A percentile compares a stretch with the other conserved stretches of the same genome.
Evolutionary conservation across 2,329 filamentous ascomycete species (phyloP).

Genomic region (Exophiala oligosperma): DNA sequence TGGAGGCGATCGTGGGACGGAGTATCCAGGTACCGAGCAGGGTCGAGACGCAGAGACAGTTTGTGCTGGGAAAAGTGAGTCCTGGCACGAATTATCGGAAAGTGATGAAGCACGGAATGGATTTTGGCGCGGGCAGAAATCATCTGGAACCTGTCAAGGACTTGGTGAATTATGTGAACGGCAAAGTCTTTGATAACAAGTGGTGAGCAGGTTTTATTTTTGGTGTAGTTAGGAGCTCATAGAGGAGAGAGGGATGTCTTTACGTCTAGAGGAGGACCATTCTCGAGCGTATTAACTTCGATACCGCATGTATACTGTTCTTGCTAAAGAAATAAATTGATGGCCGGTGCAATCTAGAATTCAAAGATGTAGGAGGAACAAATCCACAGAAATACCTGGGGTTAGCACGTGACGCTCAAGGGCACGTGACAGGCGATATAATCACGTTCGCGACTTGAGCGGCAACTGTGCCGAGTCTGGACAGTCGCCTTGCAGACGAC

Average conservation of each 20-base stretch:
- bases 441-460: too few species aligned
- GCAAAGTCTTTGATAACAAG: constrained; percentile 51
- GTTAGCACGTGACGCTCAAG: too few species aligned
- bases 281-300: neutral
- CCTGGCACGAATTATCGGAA: constrained; percentile 57
- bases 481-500: too few species aligned
- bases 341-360: too few species aligned
- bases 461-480: too few species aligned
- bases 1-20: constrained; percentile 59
- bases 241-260: neutral
- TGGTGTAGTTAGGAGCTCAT: neutral
- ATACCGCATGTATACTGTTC: too few species aligned
- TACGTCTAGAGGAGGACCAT: neutral
- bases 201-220: constrained; percentile 32
- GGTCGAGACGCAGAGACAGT: constrained; percentile 53
- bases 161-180: constrained; percentile 52
- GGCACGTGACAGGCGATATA: too few species aligned
- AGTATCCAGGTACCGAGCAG: constrained; percentile 56
- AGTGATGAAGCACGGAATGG: constrained; percentile 54
- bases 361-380: too few species aligned
- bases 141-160: constrained; percentile 50
- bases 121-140: constrained; percentile 49
- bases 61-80: constrained; percentile 56
- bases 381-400: too few species aligned
- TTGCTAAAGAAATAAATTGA: too few species aligned